Conservation (phyloP, 441 rosid species). For the Macaranga tanarius region DNA sequence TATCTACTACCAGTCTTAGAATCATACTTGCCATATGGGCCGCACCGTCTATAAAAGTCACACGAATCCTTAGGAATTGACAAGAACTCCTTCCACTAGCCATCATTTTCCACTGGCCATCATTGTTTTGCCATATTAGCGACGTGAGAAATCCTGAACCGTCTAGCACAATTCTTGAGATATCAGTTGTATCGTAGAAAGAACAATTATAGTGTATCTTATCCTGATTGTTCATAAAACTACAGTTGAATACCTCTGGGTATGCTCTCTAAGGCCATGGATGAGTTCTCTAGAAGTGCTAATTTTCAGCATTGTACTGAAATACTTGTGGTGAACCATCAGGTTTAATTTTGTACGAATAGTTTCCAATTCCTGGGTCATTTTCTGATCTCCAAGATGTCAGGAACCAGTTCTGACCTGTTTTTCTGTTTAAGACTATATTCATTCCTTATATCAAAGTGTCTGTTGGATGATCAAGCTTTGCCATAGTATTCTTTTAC, state of each 20-base stretch:
- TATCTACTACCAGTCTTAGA: neutral
- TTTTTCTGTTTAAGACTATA: neutral
- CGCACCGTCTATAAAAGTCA: conserved; percentile 33
- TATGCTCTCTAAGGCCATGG: conserved; percentile 21
- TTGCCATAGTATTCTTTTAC: conserved; percentile 14
- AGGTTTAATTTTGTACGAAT: neutral
- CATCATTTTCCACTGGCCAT: conserved; percentile 3
- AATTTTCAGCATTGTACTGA: conserved; percentile 19
- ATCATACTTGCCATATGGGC: conserved; percentile 24
- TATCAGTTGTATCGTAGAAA: neutral
- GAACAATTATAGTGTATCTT: conserved; percentile 5
- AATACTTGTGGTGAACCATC: conserved; percentile 25
- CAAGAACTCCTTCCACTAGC: conserved; percentile 24
- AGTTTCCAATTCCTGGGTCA: conserved; percentile 12
- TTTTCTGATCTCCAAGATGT: conserved; percentile 26
- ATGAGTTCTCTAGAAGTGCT: neutral
- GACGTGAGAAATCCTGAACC: neutral
- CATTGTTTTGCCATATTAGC: conserved; percentile 28
- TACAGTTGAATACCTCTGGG: neutral
- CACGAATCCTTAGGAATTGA: conserved; percentile 19
- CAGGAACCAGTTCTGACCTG: conserved; percentile 12
- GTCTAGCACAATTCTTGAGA: conserved; percentile 23
- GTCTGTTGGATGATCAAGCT: conserved; percentile 22
- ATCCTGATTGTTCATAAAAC: conserved; percentile 16
- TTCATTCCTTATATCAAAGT: conserved; percentile 11